phyloP scores from a whole-genome alignment of 192 early-diverging fungal species.

The Coemansia sp. region DNA sequence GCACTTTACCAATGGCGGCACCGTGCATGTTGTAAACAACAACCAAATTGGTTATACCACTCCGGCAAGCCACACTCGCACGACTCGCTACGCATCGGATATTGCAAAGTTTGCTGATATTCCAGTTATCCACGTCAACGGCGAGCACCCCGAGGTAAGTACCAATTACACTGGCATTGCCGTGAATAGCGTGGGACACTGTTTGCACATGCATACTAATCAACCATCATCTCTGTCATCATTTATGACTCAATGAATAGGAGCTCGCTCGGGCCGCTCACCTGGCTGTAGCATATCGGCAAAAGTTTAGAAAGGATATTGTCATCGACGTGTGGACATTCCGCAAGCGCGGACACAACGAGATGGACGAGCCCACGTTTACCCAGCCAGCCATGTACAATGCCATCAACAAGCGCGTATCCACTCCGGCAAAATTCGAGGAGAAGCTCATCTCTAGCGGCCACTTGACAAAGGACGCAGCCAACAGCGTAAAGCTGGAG shows the following conservation, averaged over 20 bases:
- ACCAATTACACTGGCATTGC: not conserved
- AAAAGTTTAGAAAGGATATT: conserved; percentile 92
- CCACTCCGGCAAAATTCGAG: conserved; percentile 84
- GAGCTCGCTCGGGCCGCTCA: conserved; percentile 86
- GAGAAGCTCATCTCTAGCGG: conserved; percentile 50
- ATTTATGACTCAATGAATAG: conserved; percentile 23
- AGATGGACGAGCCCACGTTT: conserved; percentile 96
- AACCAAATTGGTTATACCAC: conserved; percentile 98
- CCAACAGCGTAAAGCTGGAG: conserved; percentile 18
- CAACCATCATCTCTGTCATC: not conserved
- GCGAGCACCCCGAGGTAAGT: conserved; percentile 78
- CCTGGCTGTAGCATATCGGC: conserved; percentile 87
- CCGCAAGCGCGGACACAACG: conserved; percentile 97
- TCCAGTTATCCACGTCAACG: conserved; percentile 96
- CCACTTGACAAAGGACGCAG: conserved; percentile 23
- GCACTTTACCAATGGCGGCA: conserved; percentile 93
- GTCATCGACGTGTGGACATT: conserved; percentile 94
- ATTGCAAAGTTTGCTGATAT: conserved; percentile 96
- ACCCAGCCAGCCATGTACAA: conserved; percentile 97
- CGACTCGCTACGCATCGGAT: conserved; percentile 88
- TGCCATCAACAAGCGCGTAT: conserved; percentile 77
- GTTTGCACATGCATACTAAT: not conserved
- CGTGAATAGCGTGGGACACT: not conserved
- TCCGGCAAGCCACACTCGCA: conserved; percentile 93
- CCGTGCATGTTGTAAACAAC: conserved; percentile 95